Percentiles rank a stretch among this genome's conserved stretches.
Evolutionary conservation across 192 early-diverging fungal genomes (phyloP).

Genomic region (Linnemannia elongata): DNA sequence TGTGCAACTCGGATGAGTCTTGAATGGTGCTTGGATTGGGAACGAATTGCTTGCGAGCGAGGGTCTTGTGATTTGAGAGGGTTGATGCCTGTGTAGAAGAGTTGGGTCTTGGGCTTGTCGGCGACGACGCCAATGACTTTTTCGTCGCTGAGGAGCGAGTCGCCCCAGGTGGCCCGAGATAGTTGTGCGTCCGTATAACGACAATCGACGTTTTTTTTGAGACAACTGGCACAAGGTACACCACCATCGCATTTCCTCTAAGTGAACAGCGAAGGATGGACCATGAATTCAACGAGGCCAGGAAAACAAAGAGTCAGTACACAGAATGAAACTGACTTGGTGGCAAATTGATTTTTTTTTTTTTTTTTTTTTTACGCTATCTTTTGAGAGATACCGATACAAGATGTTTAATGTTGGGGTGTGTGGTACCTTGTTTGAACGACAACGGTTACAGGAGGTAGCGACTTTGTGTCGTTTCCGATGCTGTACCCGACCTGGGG

Average conservation of each 20-base stretch:
- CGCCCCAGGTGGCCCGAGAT: constrained; percentile 37
- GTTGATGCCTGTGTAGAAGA: constrained; percentile 1
- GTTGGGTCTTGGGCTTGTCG: constrained; percentile 5
- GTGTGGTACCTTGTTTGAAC: constrained; percentile 32
- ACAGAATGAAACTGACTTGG: background rate
- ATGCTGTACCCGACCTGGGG: background rate
- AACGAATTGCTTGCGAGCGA: background rate
- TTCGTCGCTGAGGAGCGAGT: constrained; percentile 27
- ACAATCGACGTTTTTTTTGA: constrained; percentile 33
- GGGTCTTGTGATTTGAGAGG: background rate
- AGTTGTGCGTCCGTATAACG: constrained; percentile 35
- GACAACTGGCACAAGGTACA: constrained; percentile 33
- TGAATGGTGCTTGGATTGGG: background rate
- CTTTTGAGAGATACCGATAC: background rate
- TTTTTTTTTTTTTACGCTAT: background rate
- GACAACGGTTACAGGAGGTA: constrained; percentile 44
- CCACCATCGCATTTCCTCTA: constrained; percentile 43
- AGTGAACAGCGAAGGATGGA: background rate
- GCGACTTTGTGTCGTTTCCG: constrained; percentile 47
- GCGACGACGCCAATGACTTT: constrained; percentile 32
- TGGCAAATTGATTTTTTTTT: background rate
- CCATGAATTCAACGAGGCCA: background rate
- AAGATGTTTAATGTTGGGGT: no score
- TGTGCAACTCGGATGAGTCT: constrained; percentile 13
- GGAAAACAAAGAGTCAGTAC: background rate